Conservation (phyloP, 495 filamentous ascomycete species). For the Haplographium delicatum region DNA sequence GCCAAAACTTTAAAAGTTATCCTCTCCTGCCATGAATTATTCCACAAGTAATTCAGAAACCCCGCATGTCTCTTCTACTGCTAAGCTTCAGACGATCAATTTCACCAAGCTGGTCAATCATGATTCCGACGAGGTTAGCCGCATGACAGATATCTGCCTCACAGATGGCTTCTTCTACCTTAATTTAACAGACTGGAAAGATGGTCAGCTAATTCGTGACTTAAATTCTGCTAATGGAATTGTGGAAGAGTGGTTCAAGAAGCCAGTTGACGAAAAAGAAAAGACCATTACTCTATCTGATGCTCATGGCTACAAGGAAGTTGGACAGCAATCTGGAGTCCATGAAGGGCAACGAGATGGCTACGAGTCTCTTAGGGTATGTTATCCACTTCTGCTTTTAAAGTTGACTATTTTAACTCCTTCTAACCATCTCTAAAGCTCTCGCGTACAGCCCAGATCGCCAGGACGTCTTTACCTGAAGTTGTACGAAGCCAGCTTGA, state of each 20-base stretch:
- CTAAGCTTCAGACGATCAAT: constrained; percentile 37
- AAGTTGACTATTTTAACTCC: constrained; percentile 3
- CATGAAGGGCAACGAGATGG: constrained; percentile 45
- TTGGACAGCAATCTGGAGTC: constrained; percentile 43
- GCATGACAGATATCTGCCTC: constrained; percentile 42
- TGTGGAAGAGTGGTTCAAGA: too few species aligned
- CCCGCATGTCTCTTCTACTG: too few species aligned
- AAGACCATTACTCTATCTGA: constrained; percentile 38
- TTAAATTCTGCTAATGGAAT: too few species aligned
- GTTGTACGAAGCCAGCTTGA: constrained; percentile 43
- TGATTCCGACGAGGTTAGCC: constrained; percentile 43
- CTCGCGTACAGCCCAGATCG: constrained; percentile 39
- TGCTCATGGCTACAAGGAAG: constrained; percentile 40
- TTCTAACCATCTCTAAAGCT: too few species aligned
- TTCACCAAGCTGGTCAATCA: constrained; percentile 42
- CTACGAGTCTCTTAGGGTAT: constrained; percentile 50
- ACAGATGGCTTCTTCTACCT: constrained; percentile 53
- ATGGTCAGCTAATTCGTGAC: constrained; percentile 40
- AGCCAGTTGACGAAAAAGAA: constrained; percentile 44
- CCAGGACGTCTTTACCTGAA: constrained; percentile 42
- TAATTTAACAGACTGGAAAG: constrained; percentile 44
- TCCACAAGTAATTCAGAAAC: too few species aligned
- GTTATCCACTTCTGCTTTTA: neutral
- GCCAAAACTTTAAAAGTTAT: too few species aligned
- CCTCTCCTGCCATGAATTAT: too few species aligned